Evolutionary conservation across 208 protist species (phyloP).

Genomic region (Trypanosoma scelopori): DNA sequence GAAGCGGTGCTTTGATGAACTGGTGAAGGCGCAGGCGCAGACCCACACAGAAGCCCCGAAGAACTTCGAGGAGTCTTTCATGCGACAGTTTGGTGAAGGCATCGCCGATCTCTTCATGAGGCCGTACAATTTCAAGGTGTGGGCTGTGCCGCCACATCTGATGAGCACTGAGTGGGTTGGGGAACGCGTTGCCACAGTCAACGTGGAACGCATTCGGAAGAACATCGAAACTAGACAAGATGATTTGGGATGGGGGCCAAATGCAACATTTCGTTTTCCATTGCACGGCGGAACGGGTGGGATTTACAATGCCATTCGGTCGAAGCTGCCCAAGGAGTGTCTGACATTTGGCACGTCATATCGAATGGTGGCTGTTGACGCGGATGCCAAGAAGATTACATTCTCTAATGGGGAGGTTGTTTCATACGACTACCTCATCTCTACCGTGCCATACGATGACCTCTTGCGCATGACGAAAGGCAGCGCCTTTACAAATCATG

Average conservation of each 20-base stretch:
- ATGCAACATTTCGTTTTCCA: conserved; percentile 78
- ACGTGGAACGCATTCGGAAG: conserved; percentile 50
- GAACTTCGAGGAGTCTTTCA: conserved; percentile 64
- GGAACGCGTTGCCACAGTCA: conserved; percentile 72
- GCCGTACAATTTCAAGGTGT: conserved; percentile 85
- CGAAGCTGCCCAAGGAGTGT: conserved; percentile 39
- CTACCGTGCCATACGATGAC: conserved; percentile 57
- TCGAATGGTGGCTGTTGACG: conserved; percentile 40
- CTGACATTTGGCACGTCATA: conserved; percentile 28
- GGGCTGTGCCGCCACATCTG: conserved; percentile 60
- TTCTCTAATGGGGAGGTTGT: conserved; percentile 38
- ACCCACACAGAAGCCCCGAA: conserved; percentile 28
- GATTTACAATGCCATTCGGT: conserved; percentile 52
- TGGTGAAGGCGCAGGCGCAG: conserved; percentile 36
- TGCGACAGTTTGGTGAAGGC: conserved; percentile 57
- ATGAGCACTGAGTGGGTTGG: conserved; percentile 76
- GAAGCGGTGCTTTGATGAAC: conserved; percentile 42
- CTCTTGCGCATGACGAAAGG: conserved; percentile 35
- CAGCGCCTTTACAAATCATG: conserved; percentile 16
- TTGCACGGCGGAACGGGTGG: conserved; percentile 59
- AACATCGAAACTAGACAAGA: conserved; percentile 52
- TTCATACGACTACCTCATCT: conserved; percentile 51
- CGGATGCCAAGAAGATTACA: conserved; percentile 35
- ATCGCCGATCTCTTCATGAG: conserved; percentile 72
- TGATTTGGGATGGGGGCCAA: conserved; percentile 76